Evolutionary conservation across 2,329 filamentous ascomycete species (phyloP).

Genomic region (Trichoderma breve): DNA sequence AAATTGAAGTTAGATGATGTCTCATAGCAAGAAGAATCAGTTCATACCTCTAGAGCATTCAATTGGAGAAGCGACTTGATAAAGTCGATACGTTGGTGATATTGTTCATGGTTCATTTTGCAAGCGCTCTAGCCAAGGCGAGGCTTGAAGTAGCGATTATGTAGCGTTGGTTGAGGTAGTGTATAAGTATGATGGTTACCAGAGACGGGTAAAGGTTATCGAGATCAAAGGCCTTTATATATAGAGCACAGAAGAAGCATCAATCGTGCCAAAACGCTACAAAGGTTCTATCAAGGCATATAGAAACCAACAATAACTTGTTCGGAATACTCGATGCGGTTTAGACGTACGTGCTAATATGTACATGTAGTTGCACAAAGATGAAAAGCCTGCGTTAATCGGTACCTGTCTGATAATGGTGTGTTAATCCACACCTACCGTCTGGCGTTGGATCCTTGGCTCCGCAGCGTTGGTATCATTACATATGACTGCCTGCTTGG

Average conservation of each 20-base stretch:
- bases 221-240: background rate
- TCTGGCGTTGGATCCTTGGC: background rate
- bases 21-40: background rate
- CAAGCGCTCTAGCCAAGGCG: background rate
- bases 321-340: background rate
- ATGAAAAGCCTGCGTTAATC: background rate
- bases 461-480: background rate
- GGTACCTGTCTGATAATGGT: background rate
- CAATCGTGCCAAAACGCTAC: background rate
- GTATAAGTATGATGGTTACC: background rate
- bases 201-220: background rate
- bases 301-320: background rate
- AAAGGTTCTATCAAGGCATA: background rate
- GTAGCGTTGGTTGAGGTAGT: background rate
- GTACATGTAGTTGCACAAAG: background rate
- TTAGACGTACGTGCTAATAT: background rate
- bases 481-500: background rate
- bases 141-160: background rate
- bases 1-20: background rate
- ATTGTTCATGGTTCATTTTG: background rate
- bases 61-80: background rate
- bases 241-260: background rate
- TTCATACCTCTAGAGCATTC: background rate
- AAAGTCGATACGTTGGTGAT: background rate
- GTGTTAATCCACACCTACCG: background rate